Evolutionary conservation across 1,139 yeast genomes (phyloP), one percentile per base, ranked within the genome.

Genomic region (Debaryomyces psychrophilus): DNA sequence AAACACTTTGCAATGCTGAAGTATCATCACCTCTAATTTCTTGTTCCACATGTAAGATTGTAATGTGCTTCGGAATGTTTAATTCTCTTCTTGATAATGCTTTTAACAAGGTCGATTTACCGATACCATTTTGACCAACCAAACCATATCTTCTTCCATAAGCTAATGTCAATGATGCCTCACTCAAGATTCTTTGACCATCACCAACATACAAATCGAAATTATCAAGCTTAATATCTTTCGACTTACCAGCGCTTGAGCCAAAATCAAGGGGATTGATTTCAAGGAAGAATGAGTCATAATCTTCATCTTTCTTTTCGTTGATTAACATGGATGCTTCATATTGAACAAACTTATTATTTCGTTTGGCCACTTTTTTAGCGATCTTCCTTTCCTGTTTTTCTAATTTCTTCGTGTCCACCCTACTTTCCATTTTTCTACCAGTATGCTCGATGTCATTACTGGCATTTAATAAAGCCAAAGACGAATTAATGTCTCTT

Each of bases 121-220:
- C 99, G 59, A 95, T 90, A 90, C 99, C 99, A 72, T 93, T 93
- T 64, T 92, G 96, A 68, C 99, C 99, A 40, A 93, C 96, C 48
- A 93, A 75, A 82, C 99, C 99, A 58, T 93, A 93, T 66, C 99
- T 81, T 68, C 90, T 90, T 46, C 99, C 99, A 62, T 86, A 85
- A 29, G 97, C 85, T 56, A 93, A 78, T 0, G 96, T 85, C 54
- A 93, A 78, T 18, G 92, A 81, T 18, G 98, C 88, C 64, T 92
- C 95, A 47, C 95, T 84, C 55, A 93, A 77, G 48, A 93, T 92
- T 71, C 99, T 83, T 69, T 87, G 87, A 50, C 97, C 98, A 48
- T 89, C 95, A 50, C 98, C 98, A 49, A 93, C 97, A 61, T 90
- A 90, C 53, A 93, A 75, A 67, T 93, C 99, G 64, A 93, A 89